phyloP scores from a whole-genome alignment of 73 alveolate genomes.

The Paramecium tetraurelia region DNA sequence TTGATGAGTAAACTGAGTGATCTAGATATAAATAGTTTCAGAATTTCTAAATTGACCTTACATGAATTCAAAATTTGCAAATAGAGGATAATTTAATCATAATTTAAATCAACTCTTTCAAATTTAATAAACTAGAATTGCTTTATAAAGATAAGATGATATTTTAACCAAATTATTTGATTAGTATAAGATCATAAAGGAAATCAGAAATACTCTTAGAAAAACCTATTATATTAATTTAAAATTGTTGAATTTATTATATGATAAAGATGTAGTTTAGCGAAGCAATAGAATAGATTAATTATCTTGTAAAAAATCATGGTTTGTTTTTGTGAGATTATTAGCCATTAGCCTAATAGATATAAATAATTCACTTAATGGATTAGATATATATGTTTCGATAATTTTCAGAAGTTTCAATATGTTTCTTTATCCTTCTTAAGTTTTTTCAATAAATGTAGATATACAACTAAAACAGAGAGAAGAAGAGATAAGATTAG shows the following conservation, averaged over 20 bases:
- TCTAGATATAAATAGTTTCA: neutral
- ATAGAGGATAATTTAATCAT: neutral
- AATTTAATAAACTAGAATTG: neutral
- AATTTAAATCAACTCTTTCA: neutral
- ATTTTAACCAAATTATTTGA: neutral
- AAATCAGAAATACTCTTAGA: neutral
- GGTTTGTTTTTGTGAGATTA: neutral
- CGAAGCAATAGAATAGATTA: neutral
- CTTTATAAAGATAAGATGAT: neutral
- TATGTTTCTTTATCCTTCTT: neutral
- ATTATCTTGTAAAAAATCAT: neutral
- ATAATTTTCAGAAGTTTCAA: neutral
- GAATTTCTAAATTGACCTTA: neutral
- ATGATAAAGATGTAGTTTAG: neutral
- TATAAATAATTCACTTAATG: neutral
- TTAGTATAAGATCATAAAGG: neutral
- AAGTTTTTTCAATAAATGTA: neutral
- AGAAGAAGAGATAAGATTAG: neutral
- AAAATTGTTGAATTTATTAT: neutral
- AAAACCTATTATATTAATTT: neutral
- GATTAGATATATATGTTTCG: neutral
- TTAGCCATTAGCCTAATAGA: neutral
- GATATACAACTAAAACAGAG: neutral
- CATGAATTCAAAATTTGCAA: neutral
- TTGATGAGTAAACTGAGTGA: neutral